Evolutionary conservation across 163 green algal species (phyloP), one percentile per base, ranked within the genome.

Genomic region (Coccomyxa subellipsoidea): DNA sequence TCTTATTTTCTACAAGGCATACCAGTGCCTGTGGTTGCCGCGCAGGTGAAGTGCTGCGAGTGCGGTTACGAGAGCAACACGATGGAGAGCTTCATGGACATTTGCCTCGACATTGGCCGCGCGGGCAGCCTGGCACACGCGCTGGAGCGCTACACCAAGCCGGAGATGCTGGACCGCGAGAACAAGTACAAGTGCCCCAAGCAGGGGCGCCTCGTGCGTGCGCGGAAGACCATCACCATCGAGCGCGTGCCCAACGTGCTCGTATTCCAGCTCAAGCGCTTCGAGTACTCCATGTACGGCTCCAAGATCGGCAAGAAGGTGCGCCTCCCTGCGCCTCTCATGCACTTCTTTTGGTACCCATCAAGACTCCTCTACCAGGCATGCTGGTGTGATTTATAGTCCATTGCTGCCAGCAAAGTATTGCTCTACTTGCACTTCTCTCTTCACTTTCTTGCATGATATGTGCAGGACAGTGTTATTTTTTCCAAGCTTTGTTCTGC

Each of bases 41-140:
- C n/a, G n/a, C 90, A 96, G 92, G 91, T 99, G 36, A 92, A 93
- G 78, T 99, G 96, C 85, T 85, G 89, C 7, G 89, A 91, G 69
- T 98, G 96, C 77, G 88, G 91, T 12, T 96, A 96, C 77, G 89
- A 93, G 69, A 95, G 87, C 76, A 92, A 91, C 86, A 98, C 92
- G 9, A 95, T 92, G 72, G 95, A 99, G 59, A 90, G 93, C 21
- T 98, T 98, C 83, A 85, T 99, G 78, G 93, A 98, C 89, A 80
- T 99, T 15, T 91, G 77, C 36, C 87, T 99, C 38, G 96, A 99
- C 81, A 93, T 99, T 72, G 90, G 83, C n/a, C 82, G 85, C 10
- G 87, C 86, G 4, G 70, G 53, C 53, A 85, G 72, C 4, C 54
- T 97, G 37, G 37, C 76, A 6, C 77, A 84, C 31, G 91, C 91